phyloP scores from a whole-genome alignment of 2,329 filamentous ascomycete genomes.

The Byssoonygena ceratinophila region DNA sequence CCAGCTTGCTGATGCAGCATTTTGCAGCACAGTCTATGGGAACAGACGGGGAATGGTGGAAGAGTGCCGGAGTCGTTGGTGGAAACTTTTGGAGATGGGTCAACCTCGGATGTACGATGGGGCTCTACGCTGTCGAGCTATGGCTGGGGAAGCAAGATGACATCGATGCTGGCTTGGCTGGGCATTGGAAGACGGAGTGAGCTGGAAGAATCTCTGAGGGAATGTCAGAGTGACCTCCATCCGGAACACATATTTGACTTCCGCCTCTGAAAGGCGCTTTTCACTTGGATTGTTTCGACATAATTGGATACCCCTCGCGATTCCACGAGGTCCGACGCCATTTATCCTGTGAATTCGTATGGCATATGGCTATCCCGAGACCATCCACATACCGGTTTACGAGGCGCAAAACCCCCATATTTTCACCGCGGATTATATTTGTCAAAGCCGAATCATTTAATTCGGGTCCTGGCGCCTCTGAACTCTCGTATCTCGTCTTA shows the following conservation, averaged over 20 bases:
- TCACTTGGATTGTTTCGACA: constrained; percentile 5
- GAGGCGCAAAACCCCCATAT: background rate
- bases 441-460: too few species aligned
- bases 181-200: constrained; percentile 92
- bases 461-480: background rate
- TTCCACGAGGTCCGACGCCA: background rate
- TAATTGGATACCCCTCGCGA: background rate
- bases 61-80: constrained; percentile 68
- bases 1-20: constrained; percentile 87
- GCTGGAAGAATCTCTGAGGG: background rate
- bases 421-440: background rate
- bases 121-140: constrained; percentile 78
- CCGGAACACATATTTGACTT: background rate
- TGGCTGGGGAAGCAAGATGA: constrained; percentile 65
- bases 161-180: constrained; percentile 58
- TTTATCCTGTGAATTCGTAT: background rate
- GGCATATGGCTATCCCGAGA: background rate
- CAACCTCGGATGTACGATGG: constrained; percentile 82
- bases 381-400: background rate
- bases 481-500: background rate
- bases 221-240: background rate
- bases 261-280: background rate
- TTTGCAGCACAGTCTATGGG: constrained; percentile 62
- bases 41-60: constrained; percentile 66
- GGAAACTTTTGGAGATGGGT: constrained; percentile 90